These are phyloP conservation scores for Leccinum fuscescens DNA, from an alignment of 1,284 basidiomycete genomes.

Conservation along the genomic window DNA sequence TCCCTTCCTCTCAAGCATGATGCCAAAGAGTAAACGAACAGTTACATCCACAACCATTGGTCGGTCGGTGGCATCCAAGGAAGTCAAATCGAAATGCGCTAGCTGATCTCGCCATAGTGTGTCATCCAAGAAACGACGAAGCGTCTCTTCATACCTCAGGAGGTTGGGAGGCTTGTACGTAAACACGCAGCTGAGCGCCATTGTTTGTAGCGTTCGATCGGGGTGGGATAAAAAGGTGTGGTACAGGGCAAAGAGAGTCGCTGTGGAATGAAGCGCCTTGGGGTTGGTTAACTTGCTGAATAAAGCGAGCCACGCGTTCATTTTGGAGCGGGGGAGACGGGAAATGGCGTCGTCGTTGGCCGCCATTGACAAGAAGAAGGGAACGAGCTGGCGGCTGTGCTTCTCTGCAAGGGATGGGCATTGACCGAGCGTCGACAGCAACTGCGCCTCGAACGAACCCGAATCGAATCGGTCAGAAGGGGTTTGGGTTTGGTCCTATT, in stretches of 20 bases:
- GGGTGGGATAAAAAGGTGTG: constrained; percentile 81
- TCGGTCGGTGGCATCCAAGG: constrained; percentile 65
- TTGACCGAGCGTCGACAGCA: constrained; percentile 68
- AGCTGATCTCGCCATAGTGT: constrained; percentile 89
- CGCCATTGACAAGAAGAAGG: constrained; percentile 66
- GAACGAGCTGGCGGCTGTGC: constrained; percentile 79
- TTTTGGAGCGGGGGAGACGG: constrained; percentile 52
- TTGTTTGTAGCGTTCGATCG: constrained; percentile 75
- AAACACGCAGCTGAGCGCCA: constrained; percentile 79
- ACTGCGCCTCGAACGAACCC: constrained; percentile 75
- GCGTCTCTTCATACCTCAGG: constrained; percentile 61
- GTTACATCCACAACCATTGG: constrained; percentile 71
- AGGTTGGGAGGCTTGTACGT: constrained; percentile 81
- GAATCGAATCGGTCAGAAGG: constrained; percentile 70
- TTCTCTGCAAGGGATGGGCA: constrained; percentile 75
- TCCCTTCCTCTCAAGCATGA: constrained; percentile 84
- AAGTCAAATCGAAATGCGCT: constrained; percentile 65
- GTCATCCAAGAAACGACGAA: constrained; percentile 79
- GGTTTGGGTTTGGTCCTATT: constrained; percentile 50
- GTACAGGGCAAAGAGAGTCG: constrained; percentile 70
- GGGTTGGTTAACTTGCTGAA: constrained; percentile 92
- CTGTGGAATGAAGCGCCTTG: constrained; percentile 76
- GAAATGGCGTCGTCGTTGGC: constrained; percentile 38
- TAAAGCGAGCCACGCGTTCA: constrained; percentile 78
- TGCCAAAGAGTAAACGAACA: constrained; percentile 83